A percentile compares a stretch with the other conserved stretches of the same genome.
Conservation (phyloP, 83 land plant species). For the Thuja plicata region DNA sequence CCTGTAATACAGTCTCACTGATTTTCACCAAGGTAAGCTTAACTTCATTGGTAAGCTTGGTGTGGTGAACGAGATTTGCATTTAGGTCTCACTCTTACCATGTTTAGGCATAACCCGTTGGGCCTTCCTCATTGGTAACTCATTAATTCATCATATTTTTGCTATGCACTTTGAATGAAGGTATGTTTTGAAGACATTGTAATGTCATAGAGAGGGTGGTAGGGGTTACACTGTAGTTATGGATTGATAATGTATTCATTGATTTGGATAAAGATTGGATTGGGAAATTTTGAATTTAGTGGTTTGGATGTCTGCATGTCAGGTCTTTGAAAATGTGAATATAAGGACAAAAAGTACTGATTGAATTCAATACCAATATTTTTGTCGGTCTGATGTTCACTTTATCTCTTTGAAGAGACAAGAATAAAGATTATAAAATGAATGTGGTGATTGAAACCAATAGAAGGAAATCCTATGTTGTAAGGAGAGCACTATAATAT, state of each 20-base stretch:
- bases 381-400: not conserved
- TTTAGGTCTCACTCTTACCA: too few relatives aligned
- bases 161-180: not conserved
- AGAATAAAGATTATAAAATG: too few relatives aligned
- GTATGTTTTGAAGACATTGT: not conserved
- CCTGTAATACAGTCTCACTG: not conserved
- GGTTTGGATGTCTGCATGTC: not conserved
- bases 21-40: not conserved
- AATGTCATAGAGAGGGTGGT: not conserved
- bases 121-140: not conserved
- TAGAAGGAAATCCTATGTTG: not conserved
- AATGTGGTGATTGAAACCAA: not conserved
- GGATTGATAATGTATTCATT: not conserved
- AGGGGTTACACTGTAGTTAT: not conserved
- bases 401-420: not conserved
- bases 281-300: not conserved
- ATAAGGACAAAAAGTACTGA: not conserved
- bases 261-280: not conserved
- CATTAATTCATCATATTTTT: too few relatives aligned
- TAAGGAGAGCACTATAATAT: not conserved
- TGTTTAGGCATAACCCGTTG: not conserved
- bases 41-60: not conserved
- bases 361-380: not conserved
- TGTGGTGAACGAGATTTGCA: not conserved
- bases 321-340: too few relatives aligned